These are phyloP conservation scores for Hortaea werneckii DNA, from an alignment of 2,329 filamentous ascomycete species.

Conservation along the genomic window DNA sequence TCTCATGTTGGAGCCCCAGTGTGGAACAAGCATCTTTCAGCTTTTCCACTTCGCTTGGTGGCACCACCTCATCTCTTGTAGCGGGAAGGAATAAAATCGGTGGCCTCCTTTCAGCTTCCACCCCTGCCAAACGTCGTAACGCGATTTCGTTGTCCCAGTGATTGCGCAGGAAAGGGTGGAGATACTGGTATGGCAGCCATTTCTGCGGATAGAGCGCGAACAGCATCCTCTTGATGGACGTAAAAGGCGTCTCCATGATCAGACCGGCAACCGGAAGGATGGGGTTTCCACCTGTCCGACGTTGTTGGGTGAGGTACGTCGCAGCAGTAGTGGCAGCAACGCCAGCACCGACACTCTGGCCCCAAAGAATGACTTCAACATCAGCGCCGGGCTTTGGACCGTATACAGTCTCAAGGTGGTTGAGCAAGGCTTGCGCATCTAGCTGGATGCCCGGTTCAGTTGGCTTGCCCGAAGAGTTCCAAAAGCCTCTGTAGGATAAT, in stretches of 20 bases:
- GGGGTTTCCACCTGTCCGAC: conserved; percentile 12
- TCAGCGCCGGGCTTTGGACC: conserved; percentile 21
- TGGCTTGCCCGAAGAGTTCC: conserved; percentile 63
- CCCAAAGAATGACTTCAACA: conserved; percentile 53
- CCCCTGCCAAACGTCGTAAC: conserved; percentile 29
- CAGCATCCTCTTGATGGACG: conserved; percentile 61
- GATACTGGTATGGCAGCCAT: conserved; percentile 67
- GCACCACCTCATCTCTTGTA: conserved; percentile 47
- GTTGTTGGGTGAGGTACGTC: conserved; percentile 27
- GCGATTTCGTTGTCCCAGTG: conserved; percentile 40
- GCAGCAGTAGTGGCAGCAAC: conserved; percentile 55
- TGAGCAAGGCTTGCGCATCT: conserved; percentile 55
- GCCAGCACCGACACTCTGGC: conserved; percentile 66
- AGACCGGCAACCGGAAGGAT: conserved; percentile 34
- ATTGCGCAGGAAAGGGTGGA: conserved; percentile 63
- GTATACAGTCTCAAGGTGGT: conserved; percentile 47
- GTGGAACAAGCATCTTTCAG: conserved; percentile 36
- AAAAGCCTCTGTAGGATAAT: conserved; percentile 60
- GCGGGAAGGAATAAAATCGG: conserved; percentile 47
- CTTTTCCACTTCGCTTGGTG: conserved; percentile 44
- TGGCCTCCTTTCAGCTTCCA: conserved; percentile 6
- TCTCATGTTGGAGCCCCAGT: conserved; percentile 26
- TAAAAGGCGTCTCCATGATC: conserved; percentile 67
- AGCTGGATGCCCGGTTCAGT: conserved; percentile 60
- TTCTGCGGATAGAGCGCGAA: conserved; percentile 63